A percentile compares a stretch with the other conserved stretches of the same genome.
Conservation (phyloP, 257 asterid species). For the Craterostigma plantagineum region DNA sequence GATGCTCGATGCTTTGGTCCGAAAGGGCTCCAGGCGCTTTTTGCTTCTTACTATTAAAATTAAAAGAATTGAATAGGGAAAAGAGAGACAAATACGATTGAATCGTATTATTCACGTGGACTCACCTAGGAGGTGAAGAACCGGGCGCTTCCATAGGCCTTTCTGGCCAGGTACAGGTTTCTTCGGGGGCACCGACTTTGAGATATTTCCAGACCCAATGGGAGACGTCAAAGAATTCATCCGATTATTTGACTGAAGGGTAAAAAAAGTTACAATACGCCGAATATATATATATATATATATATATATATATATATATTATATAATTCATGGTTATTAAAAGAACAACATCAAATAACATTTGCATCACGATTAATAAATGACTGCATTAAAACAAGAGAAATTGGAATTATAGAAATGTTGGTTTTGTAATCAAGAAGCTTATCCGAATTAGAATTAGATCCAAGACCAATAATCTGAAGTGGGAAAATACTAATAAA, state of each 20-base stretch:
- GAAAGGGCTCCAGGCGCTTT: conserved; percentile 60
- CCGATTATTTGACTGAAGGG: conserved; percentile 37
- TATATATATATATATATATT: not conserved
- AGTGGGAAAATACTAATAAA: no score
- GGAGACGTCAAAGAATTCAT: conserved; percentile 32
- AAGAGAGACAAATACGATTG: no score
- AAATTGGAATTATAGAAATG: no score
- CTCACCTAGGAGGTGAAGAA: conserved; percentile 84
- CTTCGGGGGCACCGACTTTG: conserved; percentile 32
- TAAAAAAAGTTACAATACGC: conserved; percentile 3
- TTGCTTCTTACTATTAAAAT: conserved; percentile 64
- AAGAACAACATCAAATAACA: no score
- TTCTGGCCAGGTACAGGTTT: conserved; percentile 63
- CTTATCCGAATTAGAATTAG: no score
- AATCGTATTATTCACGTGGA: not conserved
- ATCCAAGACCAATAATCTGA: no score
- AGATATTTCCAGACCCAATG: conserved; percentile 28
- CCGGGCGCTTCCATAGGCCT: conserved; percentile 68
- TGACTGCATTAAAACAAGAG: no score
- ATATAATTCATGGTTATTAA: no score
- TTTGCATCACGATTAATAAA: no score
- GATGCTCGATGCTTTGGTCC: conserved; percentile 97
- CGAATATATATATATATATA: not conserved
- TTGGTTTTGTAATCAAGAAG: no score
- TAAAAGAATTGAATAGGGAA: not conserved